Evolutionary conservation across 257 asterid genomes (phyloP), one percentile per base, ranked within the genome.

Genomic region (Nicotiana attenuata): DNA sequence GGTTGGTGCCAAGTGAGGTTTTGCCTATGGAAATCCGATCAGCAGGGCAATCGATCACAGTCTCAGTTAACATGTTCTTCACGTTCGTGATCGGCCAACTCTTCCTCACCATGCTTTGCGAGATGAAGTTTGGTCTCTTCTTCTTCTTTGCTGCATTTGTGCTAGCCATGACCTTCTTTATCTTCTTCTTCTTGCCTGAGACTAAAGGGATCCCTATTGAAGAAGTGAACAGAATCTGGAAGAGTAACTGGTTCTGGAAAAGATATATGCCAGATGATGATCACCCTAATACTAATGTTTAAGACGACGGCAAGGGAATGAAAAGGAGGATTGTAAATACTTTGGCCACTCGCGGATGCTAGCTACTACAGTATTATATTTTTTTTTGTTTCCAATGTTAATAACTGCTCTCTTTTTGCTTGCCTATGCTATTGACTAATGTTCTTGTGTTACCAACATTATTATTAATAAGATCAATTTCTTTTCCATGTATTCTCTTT

Each of bases 1-100:
- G 98, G 98, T 76, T 94, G 9, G 97, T 94, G 47, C 97, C 97
- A 0, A 94, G 98, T 81, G 97, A 94, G 78, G 92, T 94, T 10
- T 90, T 94, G 84, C 97, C 98, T 0, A 79, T 94, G 0, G 98
- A 94, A 71, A 89, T 94, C 17, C 88, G 98, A 28, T 94, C 97
- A 0, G 97, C 97, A 4, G 97, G 97, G 0, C 97, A 92, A 78
- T 90, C 95, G 73, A 35, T 94, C 1, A 92, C 82, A 10, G 97
- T 94, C 0, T 89, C 93, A 0, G 97, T 94, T 26, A 94, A 94
- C 90, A 92, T 94, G 97, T 64, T 92, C 5, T 90, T 90, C 85
- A 94, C 98, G 0, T 94, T 94, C 28, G 16, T 80, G 0, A 88
- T 92, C 2, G 98, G 97, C 0, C 98, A 94, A 64, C 83, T 88